Percentiles rank a stretch among this genome's conserved stretches.
Evolutionary conservation across 148 eudicot species (phyloP).

Genomic region (Amaranthus palmeri): DNA sequence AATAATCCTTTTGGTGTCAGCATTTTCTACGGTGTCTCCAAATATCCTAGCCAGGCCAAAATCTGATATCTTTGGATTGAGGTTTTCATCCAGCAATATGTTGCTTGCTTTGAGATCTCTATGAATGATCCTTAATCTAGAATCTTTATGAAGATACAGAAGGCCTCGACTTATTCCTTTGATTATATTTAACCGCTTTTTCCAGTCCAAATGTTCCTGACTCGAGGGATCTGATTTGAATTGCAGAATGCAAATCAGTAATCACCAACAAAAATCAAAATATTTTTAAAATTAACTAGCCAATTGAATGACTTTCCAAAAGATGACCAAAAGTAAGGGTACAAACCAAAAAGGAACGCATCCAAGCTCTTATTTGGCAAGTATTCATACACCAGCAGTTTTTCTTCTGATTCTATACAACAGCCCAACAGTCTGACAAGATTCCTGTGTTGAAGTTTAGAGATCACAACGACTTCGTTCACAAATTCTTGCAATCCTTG

Average conservation of each 20-base stretch:
- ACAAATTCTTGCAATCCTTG: constrained; percentile 38
- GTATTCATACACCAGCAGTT: constrained; percentile 36
- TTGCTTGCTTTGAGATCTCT: constrained; percentile 26
- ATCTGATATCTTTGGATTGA: constrained; percentile 35
- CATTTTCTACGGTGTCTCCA: constrained; percentile 24
- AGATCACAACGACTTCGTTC: constrained; percentile 37
- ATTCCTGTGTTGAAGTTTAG: constrained; percentile 41
- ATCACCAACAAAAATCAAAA: not conserved
- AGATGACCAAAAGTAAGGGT: not conserved
- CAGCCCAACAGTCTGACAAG: constrained; percentile 40
- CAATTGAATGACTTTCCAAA: not conserved
- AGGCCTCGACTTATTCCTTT: constrained; percentile 30
- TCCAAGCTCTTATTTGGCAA: constrained; percentile 47
- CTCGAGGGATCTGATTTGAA: constrained; percentile 8
- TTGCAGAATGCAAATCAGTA: not conserved
- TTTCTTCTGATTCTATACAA: constrained; percentile 35
- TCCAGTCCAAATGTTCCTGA: constrained; percentile 25
- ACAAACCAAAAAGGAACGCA: constrained; percentile 31
- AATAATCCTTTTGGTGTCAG: constrained; percentile 30
- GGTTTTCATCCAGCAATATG: constrained; percentile 20
- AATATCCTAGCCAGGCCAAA: constrained; percentile 44
- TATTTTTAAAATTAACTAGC: not conserved
- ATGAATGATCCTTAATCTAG: constrained; percentile 24
- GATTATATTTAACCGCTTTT: constrained; percentile 28
- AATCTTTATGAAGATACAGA: constrained; percentile 28